Evolutionary conservation across 306 rosid genomes (phyloP).

Genomic region (Casuarina equisetifolia): DNA sequence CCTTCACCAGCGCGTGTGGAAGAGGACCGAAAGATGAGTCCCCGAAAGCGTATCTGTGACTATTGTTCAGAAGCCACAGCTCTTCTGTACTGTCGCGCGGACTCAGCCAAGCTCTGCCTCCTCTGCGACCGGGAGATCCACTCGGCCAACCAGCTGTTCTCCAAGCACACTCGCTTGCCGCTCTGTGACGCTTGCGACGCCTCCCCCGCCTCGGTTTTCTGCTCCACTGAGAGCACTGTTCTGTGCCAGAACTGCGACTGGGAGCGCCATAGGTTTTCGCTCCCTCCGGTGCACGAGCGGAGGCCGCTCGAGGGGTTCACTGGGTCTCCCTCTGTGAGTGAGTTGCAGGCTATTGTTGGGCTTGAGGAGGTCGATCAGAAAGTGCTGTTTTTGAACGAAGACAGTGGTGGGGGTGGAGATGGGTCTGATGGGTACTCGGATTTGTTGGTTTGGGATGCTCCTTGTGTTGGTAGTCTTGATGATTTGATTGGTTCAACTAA

Average conservation of each 20-base stretch:
- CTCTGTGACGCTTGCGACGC: conserved; percentile 70
- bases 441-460: conserved; percentile 68
- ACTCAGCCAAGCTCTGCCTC: conserved; percentile 85
- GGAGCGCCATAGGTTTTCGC: conserved; percentile 55
- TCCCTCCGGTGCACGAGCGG: conserved; percentile 51
- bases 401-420: conserved; percentile 8
- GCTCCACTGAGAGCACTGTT: conserved; percentile 71
- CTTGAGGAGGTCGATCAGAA: conserved; percentile 57
- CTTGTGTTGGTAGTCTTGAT: conserved; percentile 59
- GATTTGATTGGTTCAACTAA: conserved; percentile 61
- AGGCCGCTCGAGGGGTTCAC: conserved; percentile 77
- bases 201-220: conserved; percentile 78
- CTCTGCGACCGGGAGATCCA: conserved; percentile 82
- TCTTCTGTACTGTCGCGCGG: conserved; percentile 80
- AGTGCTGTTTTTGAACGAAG: conserved; percentile 37
- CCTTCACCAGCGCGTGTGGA: conserved; percentile 10
- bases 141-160: conserved; percentile 77
- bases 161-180: conserved; percentile 68
- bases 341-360: conserved; percentile 53
- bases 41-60: conserved; percentile 49
- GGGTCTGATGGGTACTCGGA: conserved; percentile 40
- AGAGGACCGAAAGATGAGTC: conserved; percentile 9
- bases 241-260: conserved; percentile 89
- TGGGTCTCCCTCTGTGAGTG: conserved; percentile 66
- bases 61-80: conserved; percentile 60